Evolutionary conservation across 148 eudicot species (phyloP).

Genomic region (Bassia scoparia): DNA sequence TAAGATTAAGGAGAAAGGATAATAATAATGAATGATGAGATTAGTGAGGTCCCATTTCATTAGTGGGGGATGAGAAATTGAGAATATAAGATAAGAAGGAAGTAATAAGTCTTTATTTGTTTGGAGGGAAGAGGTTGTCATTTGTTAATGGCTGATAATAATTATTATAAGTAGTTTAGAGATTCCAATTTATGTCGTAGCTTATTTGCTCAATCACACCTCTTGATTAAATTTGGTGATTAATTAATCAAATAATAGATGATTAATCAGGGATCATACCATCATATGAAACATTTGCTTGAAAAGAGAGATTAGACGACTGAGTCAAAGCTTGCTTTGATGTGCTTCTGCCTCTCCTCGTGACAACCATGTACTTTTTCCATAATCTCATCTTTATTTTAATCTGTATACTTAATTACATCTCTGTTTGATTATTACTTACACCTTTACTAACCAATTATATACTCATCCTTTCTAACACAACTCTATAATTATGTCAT

Average conservation of each 20-base stretch:
- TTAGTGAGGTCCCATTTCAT: neutral
- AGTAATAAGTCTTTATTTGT: neutral
- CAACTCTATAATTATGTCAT: neutral
- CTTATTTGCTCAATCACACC: neutral
- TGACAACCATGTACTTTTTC: constrained; percentile 22
- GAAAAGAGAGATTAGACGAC: constrained; percentile 6
- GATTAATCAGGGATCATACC: constrained; percentile 6
- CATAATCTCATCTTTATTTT: constrained; percentile 8
- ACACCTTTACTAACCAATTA: neutral
- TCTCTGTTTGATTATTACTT: neutral
- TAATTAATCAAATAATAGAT: neutral
- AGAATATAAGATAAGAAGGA: neutral
- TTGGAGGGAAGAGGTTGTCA: constrained; percentile 12
- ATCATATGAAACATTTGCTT: constrained; percentile 9
- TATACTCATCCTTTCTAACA: neutral
- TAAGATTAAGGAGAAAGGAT: neutral
- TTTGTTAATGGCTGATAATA: neutral
- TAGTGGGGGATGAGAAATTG: neutral
- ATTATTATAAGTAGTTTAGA: neutral
- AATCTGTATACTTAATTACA: neutral
- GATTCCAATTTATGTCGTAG: neutral
- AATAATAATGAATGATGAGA: neutral
- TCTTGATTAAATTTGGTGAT: neutral
- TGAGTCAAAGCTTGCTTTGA: constrained; percentile 8
- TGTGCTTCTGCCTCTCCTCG: neutral